A percentile compares a stretch with the other conserved stretches of the same genome.
phyloP scores from a whole-genome alignment of 306 rosid species.

The Prunus dulcis region DNA sequence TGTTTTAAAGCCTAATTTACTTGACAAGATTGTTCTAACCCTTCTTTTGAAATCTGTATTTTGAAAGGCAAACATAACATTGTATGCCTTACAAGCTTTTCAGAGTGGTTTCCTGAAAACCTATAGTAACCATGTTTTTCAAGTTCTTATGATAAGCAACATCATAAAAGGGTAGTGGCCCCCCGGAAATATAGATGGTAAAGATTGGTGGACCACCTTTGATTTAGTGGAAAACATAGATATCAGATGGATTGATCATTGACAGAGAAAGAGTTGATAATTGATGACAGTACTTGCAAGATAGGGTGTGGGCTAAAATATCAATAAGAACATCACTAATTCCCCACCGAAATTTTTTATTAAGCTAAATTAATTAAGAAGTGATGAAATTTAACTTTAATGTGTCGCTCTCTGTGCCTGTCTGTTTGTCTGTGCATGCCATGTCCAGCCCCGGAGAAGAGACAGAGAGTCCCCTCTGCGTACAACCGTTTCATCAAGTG shows the following conservation, averaged over 20 bases:
- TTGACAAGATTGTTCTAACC: constrained; percentile 2
- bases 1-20: not conserved
- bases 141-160: not conserved
- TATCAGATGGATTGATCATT: not conserved
- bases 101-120: not conserved
- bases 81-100: not conserved
- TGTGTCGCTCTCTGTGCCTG: not conserved
- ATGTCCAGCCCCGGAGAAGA: constrained; percentile 51
- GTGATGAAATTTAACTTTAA: not conserved
- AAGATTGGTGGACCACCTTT: constrained; percentile 18
- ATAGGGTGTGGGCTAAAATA: not conserved
- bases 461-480: constrained; percentile 59
- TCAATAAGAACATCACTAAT: not conserved
- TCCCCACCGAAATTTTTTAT: not conserved
- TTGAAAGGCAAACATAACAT: not conserved
- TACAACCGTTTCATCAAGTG: constrained; percentile 60
- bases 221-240: constrained; percentile 2
- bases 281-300: not conserved
- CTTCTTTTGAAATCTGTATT: not conserved
- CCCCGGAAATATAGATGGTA: constrained; percentile 12
- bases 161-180: not conserved
- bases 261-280: constrained; percentile 21
- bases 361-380: not conserved
- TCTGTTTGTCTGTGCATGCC: constrained; percentile 9
- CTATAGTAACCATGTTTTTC: not conserved